Conservation (phyloP, 768 basidiomycete species). For the Botryobasidium botryosum region DNA sequence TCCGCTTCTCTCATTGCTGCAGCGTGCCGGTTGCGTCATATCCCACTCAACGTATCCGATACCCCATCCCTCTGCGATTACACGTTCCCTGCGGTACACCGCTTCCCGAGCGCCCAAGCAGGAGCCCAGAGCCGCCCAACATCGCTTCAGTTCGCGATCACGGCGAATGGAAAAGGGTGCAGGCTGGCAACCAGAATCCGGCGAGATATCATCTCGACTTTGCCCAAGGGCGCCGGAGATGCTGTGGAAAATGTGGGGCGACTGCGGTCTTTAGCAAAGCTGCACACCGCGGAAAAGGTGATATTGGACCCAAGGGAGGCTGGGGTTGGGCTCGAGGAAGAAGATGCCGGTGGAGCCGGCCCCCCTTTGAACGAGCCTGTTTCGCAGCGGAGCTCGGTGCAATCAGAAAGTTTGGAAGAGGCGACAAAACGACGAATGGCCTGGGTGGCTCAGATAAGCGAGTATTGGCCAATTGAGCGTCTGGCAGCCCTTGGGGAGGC, state of each 20-base stretch:
- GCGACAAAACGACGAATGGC: conserved; percentile 50
- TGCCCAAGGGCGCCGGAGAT: conserved; percentile 54
- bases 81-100: not conserved
- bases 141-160: conserved; percentile 47
- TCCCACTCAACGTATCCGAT: conserved; percentile 79
- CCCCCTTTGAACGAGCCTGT: conserved; percentile 19
- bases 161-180: conserved; percentile 87
- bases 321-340: conserved; percentile 23
- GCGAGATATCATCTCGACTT: conserved; percentile 59
- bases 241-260: conserved; percentile 61
- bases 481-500: conserved; percentile 47
- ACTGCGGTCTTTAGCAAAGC: conserved; percentile 44
- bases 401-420: conserved; percentile 13
- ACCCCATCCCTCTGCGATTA: too few species aligned
- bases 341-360: conserved; percentile 11
- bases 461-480: conserved; percentile 79
- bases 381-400: not conserved
- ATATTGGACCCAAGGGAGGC: conserved; percentile 15
- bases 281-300: too few species aligned
- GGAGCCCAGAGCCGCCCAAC: not conserved
- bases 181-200: conserved; percentile 62
- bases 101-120: conserved; percentile 9
- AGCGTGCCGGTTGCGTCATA: conserved; percentile 43
- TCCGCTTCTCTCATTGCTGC: conserved; percentile 79
- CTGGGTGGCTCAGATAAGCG: conserved; percentile 92